Base-by-base conservation (phyloP, 345 rosid species). In the Populus ilicifolia region DNA sequence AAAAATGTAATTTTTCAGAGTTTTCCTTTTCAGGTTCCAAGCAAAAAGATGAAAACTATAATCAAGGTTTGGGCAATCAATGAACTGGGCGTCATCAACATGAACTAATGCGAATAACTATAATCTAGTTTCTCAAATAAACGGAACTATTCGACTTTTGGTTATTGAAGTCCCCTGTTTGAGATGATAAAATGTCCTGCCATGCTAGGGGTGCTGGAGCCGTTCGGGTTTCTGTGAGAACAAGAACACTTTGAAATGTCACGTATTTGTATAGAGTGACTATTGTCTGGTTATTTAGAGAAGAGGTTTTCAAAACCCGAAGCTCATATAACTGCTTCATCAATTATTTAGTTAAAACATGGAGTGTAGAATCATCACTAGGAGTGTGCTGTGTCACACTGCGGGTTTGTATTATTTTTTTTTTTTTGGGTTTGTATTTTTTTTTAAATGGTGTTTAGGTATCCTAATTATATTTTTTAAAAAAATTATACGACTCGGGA, bases 331-430 rank as follows among this genome's bases (percentile, higher is more conserved):
- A 4, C 36, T 33, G 36, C 5, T 33, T 33, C 36, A 33, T 33
- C 36, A 33, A 33, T 33, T 33, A 4, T 41, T 10, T 41, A 41
- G 44, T 10, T 41, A 41, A 13, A 41, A 41, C 10, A 41, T 41
- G 14, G 14, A 41, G 44, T 41, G 2, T 41, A 41, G 44, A 33
- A 33, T 33, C 36, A 33, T 33, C 4, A 33, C 35, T 4, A 33
- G 35, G 35, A 4, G 5, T 3, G 35, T 33, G 35, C 35, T 27
- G 29, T 1, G 29, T 0, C 5, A 0, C 5, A 0, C 5, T 4
- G 36, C 36, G 0, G 0, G 36, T 33, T 33, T 4, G 36, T 4
- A 33, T 33, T 33, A 4, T 33, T 33, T 3, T 33, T 33, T 1
- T 27, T n/a, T n/a, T n/a, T n/a, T n/a, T n/a, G 4, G 4, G 35